Evolutionary conservation across 1,284 basidiomycete species (phyloP), one percentile per base, ranked within the genome.

Genomic region (Amylostereum areolatum): DNA sequence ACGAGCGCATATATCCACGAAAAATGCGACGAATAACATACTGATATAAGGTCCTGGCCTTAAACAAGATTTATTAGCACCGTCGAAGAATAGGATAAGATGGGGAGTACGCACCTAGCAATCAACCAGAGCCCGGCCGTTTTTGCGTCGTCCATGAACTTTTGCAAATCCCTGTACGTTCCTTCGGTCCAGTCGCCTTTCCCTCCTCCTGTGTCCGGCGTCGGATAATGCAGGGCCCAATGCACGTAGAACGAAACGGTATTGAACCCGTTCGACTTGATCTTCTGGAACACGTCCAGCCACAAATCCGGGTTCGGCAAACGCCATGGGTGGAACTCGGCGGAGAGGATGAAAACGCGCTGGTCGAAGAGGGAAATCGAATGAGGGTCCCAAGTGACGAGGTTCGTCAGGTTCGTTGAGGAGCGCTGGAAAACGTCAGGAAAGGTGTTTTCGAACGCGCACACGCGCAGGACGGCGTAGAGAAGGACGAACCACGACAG

Each of bases 261-360:
- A 52, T 81, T 82, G 66, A 81, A 79, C 7, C 80, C 80, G 50
- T 77, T 77, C 2, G 78, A 71, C 53, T 75, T 75, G 40, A 80
- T 67, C 59, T 82, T 82, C 57, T 82, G 72, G 45, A 81, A 71
- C 41, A 81, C 67, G 56, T 82, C 80, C 2, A 66, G 60, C 80
- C 80, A 82, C 12, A 75, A 57, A 45, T 77, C 62, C 3, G 73
- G 73, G 52, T 75, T 72, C 5, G 75, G 74, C 1, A 71, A 53
- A 47, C 74, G 62, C 74, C 73, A 76, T 4, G 74, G 74, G 53
- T 76, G 74, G 46, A 74, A 57, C 56, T 78, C 75, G 24, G 72
- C 75, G 10, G 73, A 74, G 11, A 76, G 64, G 41, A 80, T 67
- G 61, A 79, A 79, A 8, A 72, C 58, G 5, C 77, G 64, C 54